Percentiles rank a stretch among this genome's conserved stretches.
Conservation (phyloP, 192 early-diverging fungal genomes). For the Backusella circina region DNA sequence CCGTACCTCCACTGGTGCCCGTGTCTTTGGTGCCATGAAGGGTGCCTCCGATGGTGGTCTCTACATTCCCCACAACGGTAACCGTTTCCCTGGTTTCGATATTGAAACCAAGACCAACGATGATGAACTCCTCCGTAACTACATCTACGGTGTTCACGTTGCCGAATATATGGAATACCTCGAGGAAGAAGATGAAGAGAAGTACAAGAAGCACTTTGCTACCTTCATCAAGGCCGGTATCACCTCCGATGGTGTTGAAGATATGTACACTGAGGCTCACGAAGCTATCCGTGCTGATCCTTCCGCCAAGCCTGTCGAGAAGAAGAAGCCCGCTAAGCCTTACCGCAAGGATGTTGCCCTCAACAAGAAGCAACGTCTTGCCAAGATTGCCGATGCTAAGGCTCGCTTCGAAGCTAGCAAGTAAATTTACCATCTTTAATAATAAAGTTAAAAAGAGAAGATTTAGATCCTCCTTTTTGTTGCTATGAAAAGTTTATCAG, state of each 20-base stretch:
- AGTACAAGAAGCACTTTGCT: constrained; percentile 94
- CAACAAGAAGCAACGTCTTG: constrained; percentile 90
- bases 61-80: constrained; percentile 92
- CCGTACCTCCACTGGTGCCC: constrained; percentile 96
- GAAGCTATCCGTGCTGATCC: constrained; percentile 91
- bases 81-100: constrained; percentile 97
- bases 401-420: constrained; percentile 23
- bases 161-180: constrained; percentile 97
- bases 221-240: constrained; percentile 87
- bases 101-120: constrained; percentile 82
- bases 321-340: constrained; percentile 64
- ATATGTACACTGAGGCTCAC: constrained; percentile 91
- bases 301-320: constrained; percentile 58
- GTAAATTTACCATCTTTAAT: constrained; percentile 3
- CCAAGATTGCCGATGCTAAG: constrained; percentile 87
- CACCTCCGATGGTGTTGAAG: constrained; percentile 88
- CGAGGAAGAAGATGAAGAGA: constrained; percentile 98
- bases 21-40: constrained; percentile 97
- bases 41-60: constrained; percentile 99
- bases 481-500: not conserved
- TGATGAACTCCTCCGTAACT: constrained; percentile 86
- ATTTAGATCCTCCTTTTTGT: not conserved
- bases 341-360: constrained; percentile 53
- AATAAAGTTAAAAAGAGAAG: not conserved
- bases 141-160: constrained; percentile 98